A percentile compares a stretch with the other conserved stretches of the same genome.
These are phyloP conservation scores for Petunia axillaris DNA, from an alignment of 257 asterid species.

Conservation along the genomic window DNA sequence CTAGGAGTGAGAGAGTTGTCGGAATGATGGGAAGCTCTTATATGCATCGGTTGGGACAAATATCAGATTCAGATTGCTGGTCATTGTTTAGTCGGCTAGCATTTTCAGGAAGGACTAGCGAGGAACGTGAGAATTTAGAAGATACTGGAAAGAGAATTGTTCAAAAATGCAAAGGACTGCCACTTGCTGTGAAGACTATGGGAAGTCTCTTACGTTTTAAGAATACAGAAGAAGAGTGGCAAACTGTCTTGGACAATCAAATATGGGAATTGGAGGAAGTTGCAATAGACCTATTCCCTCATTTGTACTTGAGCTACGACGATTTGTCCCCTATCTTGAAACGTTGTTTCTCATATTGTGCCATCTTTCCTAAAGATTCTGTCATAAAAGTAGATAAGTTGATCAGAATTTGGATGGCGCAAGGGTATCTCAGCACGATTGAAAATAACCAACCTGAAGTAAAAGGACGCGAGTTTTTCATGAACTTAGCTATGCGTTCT, in stretches of 20 bases:
- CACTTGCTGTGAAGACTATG: slow-evolving; percentile 47
- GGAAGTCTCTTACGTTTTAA: slow-evolving; percentile 43
- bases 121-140: slow-evolving; percentile 22
- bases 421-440: slow-evolving; percentile 35
- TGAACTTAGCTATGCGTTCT: slow-evolving; percentile 32
- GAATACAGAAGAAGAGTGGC: slow-evolving; percentile 39
- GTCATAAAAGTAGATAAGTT: slow-evolving; percentile 42
- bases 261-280: slow-evolving; percentile 37
- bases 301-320: slow-evolving; percentile 39
- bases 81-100: slow-evolving; percentile 36
- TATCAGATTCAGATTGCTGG: slow-evolving; percentile 43
- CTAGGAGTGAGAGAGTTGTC: slow-evolving; percentile 40
- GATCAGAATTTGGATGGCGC: slow-evolving; percentile 52
- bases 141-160: slow-evolving; percentile 40
- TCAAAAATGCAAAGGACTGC: slow-evolving; percentile 47
- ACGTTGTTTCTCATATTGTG: slow-evolving; percentile 51
- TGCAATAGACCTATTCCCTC: slow-evolving; percentile 30
- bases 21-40: slow-evolving; percentile 33
- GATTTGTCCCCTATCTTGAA: slow-evolving; percentile 35
- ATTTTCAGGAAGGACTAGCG: slow-evolving; percentile 24
- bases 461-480: slow-evolving; percentile 35
- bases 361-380: slow-evolving; percentile 40
- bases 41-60: slow-evolving; percentile 23
- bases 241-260: slow-evolving; percentile 32
- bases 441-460: slow-evolving; percentile 32